Evolutionary conservation across 345 rosid species (phyloP).

Genomic region (Citrus medica): DNA sequence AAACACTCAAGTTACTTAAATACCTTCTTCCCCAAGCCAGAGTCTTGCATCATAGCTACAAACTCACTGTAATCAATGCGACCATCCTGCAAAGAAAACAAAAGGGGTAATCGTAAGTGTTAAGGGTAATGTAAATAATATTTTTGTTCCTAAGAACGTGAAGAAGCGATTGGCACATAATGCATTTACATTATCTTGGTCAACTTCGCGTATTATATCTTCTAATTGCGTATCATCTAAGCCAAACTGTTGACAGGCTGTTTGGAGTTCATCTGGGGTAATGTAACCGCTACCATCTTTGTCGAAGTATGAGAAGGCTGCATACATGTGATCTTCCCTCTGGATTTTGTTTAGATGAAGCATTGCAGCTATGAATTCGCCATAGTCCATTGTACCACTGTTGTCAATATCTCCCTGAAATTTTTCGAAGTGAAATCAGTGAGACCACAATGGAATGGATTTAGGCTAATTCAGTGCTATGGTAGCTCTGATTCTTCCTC

Average conservation of each 20-base stretch:
- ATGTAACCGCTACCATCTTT: constrained; percentile 93
- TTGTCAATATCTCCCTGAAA: constrained; percentile 89
- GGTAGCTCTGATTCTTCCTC: background rate
- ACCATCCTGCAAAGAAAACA: constrained; percentile 57
- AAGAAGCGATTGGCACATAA: background rate
- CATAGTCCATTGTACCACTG: constrained; percentile 87
- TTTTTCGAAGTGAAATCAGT: background rate
- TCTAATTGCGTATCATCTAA: constrained; percentile 57
- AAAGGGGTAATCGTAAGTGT: background rate
- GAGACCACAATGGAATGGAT: background rate
- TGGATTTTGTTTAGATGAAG: constrained; percentile 83
- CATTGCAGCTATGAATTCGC: constrained; percentile 94
- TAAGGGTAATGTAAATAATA: background rate
- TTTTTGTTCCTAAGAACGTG: background rate
- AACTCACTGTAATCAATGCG: constrained; percentile 85
- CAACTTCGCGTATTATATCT: constrained; percentile 72
- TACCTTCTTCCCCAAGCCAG: constrained; percentile 36
- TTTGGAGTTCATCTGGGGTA: constrained; percentile 82
- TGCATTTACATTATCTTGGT: constrained; percentile 66
- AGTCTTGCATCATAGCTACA: constrained; percentile 87
- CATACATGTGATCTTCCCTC: constrained; percentile 76
- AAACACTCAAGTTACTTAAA: constrained; percentile 11
- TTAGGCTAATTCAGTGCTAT: background rate
- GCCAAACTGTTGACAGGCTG: constrained; percentile 78
- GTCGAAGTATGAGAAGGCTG: constrained; percentile 89